Evolutionary conservation across 306 rosid genomes (phyloP).

Genomic region (Cajanus cajan): DNA sequence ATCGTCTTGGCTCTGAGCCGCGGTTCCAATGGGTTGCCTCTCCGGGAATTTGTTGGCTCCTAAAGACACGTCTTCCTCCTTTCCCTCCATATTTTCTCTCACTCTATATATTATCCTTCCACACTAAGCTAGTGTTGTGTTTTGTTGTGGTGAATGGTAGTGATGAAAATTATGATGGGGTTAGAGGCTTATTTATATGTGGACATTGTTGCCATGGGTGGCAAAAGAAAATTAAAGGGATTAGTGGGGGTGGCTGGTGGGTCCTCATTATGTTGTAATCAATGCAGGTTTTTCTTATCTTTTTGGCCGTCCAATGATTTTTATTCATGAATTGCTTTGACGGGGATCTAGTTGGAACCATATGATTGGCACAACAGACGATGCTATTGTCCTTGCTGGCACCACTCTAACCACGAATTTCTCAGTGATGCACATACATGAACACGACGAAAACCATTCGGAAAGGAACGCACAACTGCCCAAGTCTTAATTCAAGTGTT

Average conservation of each 20-base stretch:
- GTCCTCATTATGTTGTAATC: slow-evolving; percentile 5
- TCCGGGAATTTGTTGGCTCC: slow-evolving; percentile 92
- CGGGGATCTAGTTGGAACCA: neutral
- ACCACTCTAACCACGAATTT: neutral
- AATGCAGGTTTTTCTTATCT: neutral
- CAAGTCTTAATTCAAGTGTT: neutral
- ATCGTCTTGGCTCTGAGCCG: slow-evolving; percentile 64
- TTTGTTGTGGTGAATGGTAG: no score
- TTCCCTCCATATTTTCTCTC: slow-evolving; percentile 58
- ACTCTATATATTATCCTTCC: neutral
- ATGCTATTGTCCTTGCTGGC: neutral
- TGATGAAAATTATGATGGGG: neutral
- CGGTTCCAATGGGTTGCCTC: slow-evolving; percentile 68
- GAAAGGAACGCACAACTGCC: neutral
- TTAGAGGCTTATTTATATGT: slow-evolving; percentile 26
- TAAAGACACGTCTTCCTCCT: slow-evolving; percentile 76
- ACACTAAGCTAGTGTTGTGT: no score
- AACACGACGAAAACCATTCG: no score
- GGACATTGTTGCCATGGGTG: neutral
- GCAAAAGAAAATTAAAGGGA: neutral
- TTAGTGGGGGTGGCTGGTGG: slow-evolving; percentile 32
- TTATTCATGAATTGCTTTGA: neutral
- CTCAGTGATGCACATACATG: neutral
- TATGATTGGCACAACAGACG: neutral
- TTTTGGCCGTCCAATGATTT: neutral